Conservation (phyloP, 2,329 filamentous ascomycete species). For the Rutstroemia sydowiana region DNA sequence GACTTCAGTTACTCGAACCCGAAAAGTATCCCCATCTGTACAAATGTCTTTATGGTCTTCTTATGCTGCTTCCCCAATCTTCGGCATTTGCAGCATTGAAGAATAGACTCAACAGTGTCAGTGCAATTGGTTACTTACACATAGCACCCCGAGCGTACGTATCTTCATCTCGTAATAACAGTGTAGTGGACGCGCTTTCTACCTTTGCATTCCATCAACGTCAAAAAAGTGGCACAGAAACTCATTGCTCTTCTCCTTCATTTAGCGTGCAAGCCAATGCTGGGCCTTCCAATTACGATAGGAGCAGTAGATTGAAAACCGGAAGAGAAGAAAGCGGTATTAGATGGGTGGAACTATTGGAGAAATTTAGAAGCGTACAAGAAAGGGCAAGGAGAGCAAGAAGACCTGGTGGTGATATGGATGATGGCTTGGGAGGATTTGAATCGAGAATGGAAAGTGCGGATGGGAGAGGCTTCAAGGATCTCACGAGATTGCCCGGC, state of each 20-base stretch:
- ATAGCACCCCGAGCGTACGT: conserved; percentile 72
- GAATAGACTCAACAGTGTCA: conserved; percentile 93
- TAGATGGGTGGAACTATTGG: conserved; percentile 84
- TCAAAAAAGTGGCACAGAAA: conserved; percentile 26
- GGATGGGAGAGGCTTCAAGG: conserved; percentile 33
- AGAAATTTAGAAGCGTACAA: conserved; percentile 89
- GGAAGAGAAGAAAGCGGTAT: conserved; percentile 75
- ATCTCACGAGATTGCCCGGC: conserved; percentile 28
- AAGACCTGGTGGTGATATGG: conserved; percentile 40
- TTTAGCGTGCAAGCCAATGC: conserved; percentile 41
- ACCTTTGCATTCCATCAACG: conserved; percentile 27
- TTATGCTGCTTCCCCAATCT: conserved; percentile 98
- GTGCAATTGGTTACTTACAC: conserved; percentile 91
- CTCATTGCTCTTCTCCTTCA: conserved; percentile 27
- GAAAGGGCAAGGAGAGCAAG: conserved; percentile 72
- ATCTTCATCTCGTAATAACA: conserved; percentile 30
- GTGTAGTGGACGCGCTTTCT: conserved; percentile 28
- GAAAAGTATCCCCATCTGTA: conserved; percentile 93
- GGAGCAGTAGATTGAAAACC: conserved; percentile 67
- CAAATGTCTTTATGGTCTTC: conserved; percentile 91
- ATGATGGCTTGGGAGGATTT: conserved; percentile 43
- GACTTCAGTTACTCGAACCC: conserved; percentile 88
- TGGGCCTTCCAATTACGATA: conserved; percentile 54
- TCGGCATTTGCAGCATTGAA: conserved; percentile 95
- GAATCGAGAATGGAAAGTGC: conserved; percentile 31